Base-by-base conservation (phyloP, 257 asterid genomes). In the Lithospermum erythrorhizon region DNA sequence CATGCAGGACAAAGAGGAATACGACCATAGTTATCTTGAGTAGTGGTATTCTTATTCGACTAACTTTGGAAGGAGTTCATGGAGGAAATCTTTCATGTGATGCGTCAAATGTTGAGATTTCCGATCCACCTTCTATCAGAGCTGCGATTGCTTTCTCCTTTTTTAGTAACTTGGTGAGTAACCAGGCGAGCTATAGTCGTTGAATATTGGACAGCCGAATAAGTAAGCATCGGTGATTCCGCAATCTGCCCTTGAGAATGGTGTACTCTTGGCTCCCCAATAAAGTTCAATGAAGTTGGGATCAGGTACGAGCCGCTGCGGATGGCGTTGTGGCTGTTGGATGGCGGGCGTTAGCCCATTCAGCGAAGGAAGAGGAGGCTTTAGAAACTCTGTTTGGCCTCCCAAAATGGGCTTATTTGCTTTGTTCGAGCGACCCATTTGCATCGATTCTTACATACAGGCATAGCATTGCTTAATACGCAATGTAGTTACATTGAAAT, bases 1-100 rank as follows among this genome's bases (percentile, higher is more conserved):
- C 74, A 69, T 22, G 63, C 74, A 69, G 74, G 54, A 70, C 62
- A 70, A 49, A 70, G 59, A n/a, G n/a, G n/a, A n/a, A 70, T 64
- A 32, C 70, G 53, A 1, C 27, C 59, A 61, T 70, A 70, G 24
- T 70, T 70, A 16, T 70, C 64, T 1, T 70, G 14, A 7, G 75
- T 67, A 60, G 75, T 61, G 0, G 66, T 52, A 51, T 70, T 70
- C 23, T 22, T 53, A 32, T 70, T 65, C 23, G 65, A 60, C 70
- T 59, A n/a, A 60, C 67, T 65, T 65, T 2, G 64, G 67, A 41
- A n/a, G n/a, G n/a, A 70, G 27, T 8, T 62, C 68, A 0, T 5
- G 17, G 5, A 70, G 61, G 57, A 70, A 70, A 70, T 70, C 75
- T 41, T 65, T 70, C 75, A 70, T 70, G 65, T 23, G 2, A 70